phyloP scores from a whole-genome alignment of 306 rosid species.

The Potentilla sterilis region DNA sequence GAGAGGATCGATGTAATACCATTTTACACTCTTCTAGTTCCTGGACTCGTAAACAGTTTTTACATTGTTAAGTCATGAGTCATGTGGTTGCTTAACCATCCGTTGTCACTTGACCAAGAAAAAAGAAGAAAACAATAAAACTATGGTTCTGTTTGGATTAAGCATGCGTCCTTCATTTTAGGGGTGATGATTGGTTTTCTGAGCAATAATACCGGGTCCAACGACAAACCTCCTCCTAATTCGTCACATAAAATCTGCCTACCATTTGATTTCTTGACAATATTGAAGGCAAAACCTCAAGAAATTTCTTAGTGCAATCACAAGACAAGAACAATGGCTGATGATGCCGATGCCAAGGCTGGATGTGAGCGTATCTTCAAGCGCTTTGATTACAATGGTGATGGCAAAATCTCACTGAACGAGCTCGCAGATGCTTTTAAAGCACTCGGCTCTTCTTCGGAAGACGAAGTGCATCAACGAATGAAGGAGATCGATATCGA shows the following conservation, averaged over 20 bases:
- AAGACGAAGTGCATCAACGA: slow-evolving; percentile 43
- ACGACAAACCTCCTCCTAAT: not conserved
- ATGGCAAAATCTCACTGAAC: slow-evolving; percentile 49
- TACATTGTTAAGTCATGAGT: too few relatives aligned
- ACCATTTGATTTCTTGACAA: not conserved
- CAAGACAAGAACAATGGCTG: slow-evolving; percentile 16
- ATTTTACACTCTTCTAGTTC: too few relatives aligned
- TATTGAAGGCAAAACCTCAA: not conserved
- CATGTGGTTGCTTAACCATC: not conserved
- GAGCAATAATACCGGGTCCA: slow-evolving; percentile 14
- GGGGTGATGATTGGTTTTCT: slow-evolving; percentile 1
- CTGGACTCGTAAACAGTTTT: too few relatives aligned
- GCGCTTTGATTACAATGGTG: slow-evolving; percentile 63
- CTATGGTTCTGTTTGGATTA: not conserved
- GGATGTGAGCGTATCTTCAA: slow-evolving; percentile 63
- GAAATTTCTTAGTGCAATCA: not conserved
- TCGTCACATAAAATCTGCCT: not conserved
- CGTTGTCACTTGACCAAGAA: not conserved
- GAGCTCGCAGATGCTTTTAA: slow-evolving; percentile 59
- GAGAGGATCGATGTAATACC: too few relatives aligned
- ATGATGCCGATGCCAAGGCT: not conserved
- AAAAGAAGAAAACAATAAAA: not conserved
- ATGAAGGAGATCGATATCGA: slow-evolving; percentile 67
- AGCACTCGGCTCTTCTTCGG: slow-evolving; percentile 50
- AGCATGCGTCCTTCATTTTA: not conserved